Evolutionary conservation across 371 early-diverging fungal genomes (phyloP).

Genomic region (Polyrhizophydium stewartii): DNA sequence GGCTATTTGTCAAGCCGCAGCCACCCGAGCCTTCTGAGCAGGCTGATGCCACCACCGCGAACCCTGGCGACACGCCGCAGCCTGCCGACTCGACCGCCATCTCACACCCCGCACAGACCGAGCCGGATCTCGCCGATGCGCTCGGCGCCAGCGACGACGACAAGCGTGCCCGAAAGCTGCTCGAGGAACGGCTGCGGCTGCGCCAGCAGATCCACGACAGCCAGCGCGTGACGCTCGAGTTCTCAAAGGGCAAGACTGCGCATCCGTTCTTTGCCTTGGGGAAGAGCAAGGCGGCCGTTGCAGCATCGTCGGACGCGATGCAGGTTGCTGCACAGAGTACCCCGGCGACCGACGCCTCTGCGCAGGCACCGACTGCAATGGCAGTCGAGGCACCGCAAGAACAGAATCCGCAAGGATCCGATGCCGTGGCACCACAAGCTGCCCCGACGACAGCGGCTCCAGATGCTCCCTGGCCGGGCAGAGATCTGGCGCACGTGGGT

Average conservation of each 20-base stretch:
- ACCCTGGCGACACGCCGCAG: no score
- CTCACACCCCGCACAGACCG: no score
- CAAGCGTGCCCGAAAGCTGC: neutral
- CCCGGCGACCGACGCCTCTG: neutral
- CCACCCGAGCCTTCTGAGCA: no score
- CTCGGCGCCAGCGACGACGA: no score
- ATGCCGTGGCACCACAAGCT: neutral
- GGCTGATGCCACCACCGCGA: no score
- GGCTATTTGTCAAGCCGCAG: no score
- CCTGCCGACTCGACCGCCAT: no score
- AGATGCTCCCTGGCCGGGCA: neutral
- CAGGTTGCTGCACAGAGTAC: neutral
- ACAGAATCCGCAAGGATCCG: no score
- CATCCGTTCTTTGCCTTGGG: constrained; percentile 4
- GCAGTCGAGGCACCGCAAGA: no score
- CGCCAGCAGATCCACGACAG: constrained; percentile 1
- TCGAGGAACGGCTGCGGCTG: neutral
- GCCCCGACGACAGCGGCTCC: neutral
- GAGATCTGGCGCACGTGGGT: neutral
- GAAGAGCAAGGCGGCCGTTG: neutral
- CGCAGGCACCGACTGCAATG: no score
- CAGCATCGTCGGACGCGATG: no score
- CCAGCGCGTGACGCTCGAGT: neutral
- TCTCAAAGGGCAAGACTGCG: constrained; percentile 1
- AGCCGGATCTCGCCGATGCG: no score